Base-by-base conservation (phyloP, 2,329 filamentous ascomycete genomes). In the Cytospora leucostoma region DNA sequence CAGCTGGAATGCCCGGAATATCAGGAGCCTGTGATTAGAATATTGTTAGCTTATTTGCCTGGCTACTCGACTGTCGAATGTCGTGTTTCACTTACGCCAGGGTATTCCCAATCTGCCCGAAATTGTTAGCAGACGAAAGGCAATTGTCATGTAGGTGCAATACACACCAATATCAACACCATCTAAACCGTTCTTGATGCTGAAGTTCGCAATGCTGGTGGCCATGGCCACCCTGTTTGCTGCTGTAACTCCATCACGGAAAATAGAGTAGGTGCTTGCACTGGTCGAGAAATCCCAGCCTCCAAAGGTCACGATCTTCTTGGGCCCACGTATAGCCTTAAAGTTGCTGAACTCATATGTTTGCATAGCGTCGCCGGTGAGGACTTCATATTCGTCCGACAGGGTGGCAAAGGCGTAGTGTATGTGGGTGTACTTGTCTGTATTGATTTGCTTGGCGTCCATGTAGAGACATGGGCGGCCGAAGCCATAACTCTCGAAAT, bases 231-330 rank as follows among this genome's bases (percentile, higher is more conserved):
- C 44, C 5, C 74, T 69, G 56, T 80, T 80, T 0, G 63, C 72
- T 11, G 66, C 40, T 44, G 32, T 70, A 5, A 77, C 71, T 27
- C 64, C 75, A 7, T 76, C 62, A 1, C 78, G 71, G 57, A 80
- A 75, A 44, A 80, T 75, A n/a, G 61, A 40, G 61, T 73, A 79
- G 0, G 76, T 78, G 6, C 2, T 15, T 15, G 11, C 12, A 15
- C 8, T 11, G 37, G 11, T 15, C 6, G 12, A 38, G 17, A 17
- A 76, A 19, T 68, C 70, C 80, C 79, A 81, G 21, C 79, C 79
- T 33, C 79, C 78, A 66, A 82, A 75, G 8, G 12, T 38, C 38
- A 40, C 13, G 12, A 40, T 40, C 7, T 17, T 17, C 15, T 17
- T 17, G 38, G 15, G 38, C 15, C 2, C 12, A 40, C 38, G 38